Evolutionary conservation across 164 flowering plant species (phyloP), one percentile per base, ranked within the genome.

Genomic region (Annona squamosa): DNA sequence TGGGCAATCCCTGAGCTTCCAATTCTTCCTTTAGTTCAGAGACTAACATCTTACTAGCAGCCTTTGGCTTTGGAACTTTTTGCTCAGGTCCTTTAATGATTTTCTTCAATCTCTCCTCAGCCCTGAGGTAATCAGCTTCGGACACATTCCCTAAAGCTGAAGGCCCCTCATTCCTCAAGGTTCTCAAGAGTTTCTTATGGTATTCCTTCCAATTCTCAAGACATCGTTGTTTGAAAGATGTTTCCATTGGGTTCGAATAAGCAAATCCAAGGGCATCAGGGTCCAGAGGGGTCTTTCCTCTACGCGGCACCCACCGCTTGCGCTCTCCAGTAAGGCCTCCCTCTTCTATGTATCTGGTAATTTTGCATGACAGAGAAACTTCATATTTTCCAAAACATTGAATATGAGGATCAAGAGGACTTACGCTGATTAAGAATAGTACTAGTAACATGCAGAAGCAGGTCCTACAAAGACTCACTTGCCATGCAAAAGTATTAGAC

Each of bases 291-390:
- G 93, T 84, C 83, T 95, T 93, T 67, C 99, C 99, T 81, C 93
- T 85, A 70, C 97, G 93, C 69, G 99, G 99, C 5, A 95, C 99
- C 98, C 99, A 95, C 44, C 98, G 81, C 79, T 93, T 93, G 75
- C 99, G 96, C 52, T 91, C 98, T 68, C 98, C 99, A 68, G 98
- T 95, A 68, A 95, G 91, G 5, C 99, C 98, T 69, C 99, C 99
- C 77, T 95, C 99, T 63, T 76, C 92, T 72, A 91, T 74, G 76
- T 95, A 95, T 87, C 99, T 95, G 84, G 46, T 41, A 43, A 4
- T 10, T 46, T 57, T 4, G 75, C 18, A 16, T 74, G 42, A 67
- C 68, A 75, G 46, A 63, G 63, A 9, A 79, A 46, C 66, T 65
- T 66, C 44, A 37, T 52, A 46, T 43, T 72, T 42, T 73, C 46